Conservation (phyloP, 2,329 filamentous ascomycete species). For the Pseudogymnoascus verrucosus region DNA sequence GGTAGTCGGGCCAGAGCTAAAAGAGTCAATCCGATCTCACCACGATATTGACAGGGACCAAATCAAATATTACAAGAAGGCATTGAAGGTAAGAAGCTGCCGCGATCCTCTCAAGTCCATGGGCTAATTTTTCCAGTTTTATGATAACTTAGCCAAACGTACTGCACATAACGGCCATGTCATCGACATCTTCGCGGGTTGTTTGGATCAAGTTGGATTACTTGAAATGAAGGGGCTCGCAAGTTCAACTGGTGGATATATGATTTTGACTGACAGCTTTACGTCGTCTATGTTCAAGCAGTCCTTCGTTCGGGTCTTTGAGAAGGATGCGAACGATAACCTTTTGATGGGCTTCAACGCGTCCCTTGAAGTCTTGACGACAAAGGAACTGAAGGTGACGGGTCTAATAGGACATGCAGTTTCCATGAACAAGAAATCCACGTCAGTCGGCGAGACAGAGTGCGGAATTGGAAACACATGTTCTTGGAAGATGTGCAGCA, state of each 20-base stretch:
- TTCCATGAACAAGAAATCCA: conserved; percentile 96
- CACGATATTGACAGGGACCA: conserved; percentile 98
- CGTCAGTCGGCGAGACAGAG: conserved; percentile 93
- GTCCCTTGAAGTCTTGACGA: conserved; percentile 88
- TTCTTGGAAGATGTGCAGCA: conserved; percentile 99
- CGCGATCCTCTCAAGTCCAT: background rate
- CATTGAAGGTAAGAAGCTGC: conserved; percentile 63
- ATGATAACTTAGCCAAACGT: conserved; percentile 87
- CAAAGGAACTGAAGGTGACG: conserved; percentile 96
- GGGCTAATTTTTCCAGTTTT: conserved; percentile 56
- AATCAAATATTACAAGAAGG: conserved; percentile 99
- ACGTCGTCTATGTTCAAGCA: conserved; percentile 99
- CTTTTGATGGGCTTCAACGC: conserved; percentile 98
- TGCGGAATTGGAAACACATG: conserved; percentile 98
- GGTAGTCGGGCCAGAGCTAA: conserved; percentile 90
- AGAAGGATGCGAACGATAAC: conserved; percentile 92
- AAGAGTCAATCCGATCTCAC: conserved; percentile 94
- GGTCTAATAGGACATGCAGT: conserved; percentile 94
- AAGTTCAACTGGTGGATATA: conserved; percentile 94
- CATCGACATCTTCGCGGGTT: conserved; percentile 95
- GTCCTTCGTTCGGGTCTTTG: conserved; percentile 93
- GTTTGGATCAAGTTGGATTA: conserved; percentile 91
- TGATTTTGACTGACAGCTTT: conserved; percentile 97
- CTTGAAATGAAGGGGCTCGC: conserved; percentile 97
- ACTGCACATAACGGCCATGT: conserved; percentile 95